Evolutionary conservation across 495 filamentous ascomycete genomes (phyloP).

Genomic region (Staphylotrichum tortipilum): DNA sequence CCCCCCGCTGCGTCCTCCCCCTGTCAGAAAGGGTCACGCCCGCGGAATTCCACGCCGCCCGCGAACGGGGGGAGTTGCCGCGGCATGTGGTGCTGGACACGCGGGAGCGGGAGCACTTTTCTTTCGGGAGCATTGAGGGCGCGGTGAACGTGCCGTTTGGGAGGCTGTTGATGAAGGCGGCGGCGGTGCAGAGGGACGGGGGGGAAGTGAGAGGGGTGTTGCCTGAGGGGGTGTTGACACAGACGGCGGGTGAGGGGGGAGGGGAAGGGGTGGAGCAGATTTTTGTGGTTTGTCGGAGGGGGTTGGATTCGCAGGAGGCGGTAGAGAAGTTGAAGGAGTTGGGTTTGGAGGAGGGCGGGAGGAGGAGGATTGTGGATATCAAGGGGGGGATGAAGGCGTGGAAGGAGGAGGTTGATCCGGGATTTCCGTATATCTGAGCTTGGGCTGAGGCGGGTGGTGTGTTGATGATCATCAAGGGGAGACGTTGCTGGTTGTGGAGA

Average conservation of each 20-base stretch:
- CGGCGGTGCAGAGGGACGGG: constrained; percentile 16
- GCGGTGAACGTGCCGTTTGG: constrained; percentile 75
- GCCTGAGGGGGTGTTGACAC: background rate
- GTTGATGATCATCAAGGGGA: constrained; percentile 9
- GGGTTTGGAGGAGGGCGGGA: constrained; percentile 48
- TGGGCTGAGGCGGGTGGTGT: background rate
- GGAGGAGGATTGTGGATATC: constrained; percentile 64
- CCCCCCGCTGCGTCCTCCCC: constrained; percentile 23
- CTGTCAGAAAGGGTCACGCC: constrained; percentile 56
- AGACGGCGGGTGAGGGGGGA: background rate
- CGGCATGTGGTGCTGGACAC: constrained; percentile 68
- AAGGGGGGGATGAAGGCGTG: constrained; percentile 76
- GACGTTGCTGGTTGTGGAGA: constrained; percentile 3
- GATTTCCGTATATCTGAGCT: constrained; percentile 52
- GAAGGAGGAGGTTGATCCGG: constrained; percentile 64
- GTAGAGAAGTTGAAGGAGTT: constrained; percentile 61
- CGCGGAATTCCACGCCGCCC: constrained; percentile 38
- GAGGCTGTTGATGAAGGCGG: constrained; percentile 34
- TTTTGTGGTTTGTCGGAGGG: constrained; percentile 75
- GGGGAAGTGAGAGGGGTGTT: constrained; percentile 2
- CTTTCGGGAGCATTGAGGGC: constrained; percentile 62
- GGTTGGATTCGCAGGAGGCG: constrained; percentile 82
- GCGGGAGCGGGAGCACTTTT: constrained; percentile 73
- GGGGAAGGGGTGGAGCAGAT: constrained; percentile 36
- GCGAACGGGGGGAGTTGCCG: constrained; percentile 16